Evolutionary conservation across 1,284 basidiomycete genomes (phyloP).

Genomic region (Apiotrichum laibachii): DNA sequence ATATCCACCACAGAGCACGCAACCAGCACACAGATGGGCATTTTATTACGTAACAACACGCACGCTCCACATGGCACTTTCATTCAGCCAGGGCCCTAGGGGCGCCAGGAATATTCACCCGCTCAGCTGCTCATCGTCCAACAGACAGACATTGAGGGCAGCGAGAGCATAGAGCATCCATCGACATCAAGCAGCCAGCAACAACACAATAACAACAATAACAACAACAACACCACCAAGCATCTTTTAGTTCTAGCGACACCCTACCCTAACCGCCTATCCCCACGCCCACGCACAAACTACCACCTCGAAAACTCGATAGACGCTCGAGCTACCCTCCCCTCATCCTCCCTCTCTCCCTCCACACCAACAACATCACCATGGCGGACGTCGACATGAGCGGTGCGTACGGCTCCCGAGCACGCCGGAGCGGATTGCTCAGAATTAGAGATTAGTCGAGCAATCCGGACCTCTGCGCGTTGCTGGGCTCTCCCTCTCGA

Average conservation of each 20-base stretch:
- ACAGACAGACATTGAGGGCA: too few species aligned
- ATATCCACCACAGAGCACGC: too few species aligned
- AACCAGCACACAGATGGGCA: too few species aligned
- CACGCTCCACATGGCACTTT: too few species aligned
- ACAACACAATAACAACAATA: neutral
- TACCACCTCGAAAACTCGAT: neutral
- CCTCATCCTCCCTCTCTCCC: neutral
- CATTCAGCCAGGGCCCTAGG: too few species aligned
- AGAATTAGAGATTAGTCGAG: too few species aligned
- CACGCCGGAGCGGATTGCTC: too few species aligned
- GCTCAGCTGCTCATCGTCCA: neutral
- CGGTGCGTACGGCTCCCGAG: conserved; percentile 2
- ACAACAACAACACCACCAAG: neutral
- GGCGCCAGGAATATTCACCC: conserved; percentile 1
- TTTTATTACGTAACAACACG: too few species aligned
- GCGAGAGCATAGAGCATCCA: neutral
- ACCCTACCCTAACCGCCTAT: neutral
- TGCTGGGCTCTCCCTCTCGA: too few species aligned
- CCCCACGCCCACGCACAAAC: too few species aligned
- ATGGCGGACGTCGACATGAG: conserved; percentile 48
- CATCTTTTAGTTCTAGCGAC: neutral
- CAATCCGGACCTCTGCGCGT: too few species aligned
- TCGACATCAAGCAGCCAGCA: neutral
- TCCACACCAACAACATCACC: neutral
- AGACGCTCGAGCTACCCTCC: neutral